Conservation (phyloP, 371 early-diverging fungal genomes). For the Syncephalastrum sp. region DNA sequence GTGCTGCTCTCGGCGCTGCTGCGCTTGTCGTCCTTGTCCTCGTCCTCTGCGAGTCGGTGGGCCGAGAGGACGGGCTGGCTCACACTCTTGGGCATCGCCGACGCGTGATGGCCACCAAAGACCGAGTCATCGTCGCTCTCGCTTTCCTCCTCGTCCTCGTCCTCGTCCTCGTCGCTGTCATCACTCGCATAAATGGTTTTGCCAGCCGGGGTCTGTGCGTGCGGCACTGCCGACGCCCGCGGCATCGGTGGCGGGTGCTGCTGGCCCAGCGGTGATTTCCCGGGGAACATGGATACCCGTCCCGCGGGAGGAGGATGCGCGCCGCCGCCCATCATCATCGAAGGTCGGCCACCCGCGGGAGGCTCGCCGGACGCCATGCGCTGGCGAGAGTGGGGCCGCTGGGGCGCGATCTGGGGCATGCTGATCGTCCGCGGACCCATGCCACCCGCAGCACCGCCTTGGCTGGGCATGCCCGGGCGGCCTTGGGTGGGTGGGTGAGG, state of each 20-base stretch:
- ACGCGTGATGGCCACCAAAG: neutral
- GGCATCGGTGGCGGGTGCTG: neutral
- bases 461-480: too few relatives aligned
- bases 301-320: too few relatives aligned
- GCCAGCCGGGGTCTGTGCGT: constrained; percentile 2
- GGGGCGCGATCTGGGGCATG: constrained; percentile 14
- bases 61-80: neutral
- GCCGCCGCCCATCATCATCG: neutral
- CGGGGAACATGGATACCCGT: too few relatives aligned
- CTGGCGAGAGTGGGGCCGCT: neutral
- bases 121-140: constrained; percentile 27
- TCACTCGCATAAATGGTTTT: constrained; percentile 19
- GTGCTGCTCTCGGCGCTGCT: too few relatives aligned
- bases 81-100: constrained; percentile 3
- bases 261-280: constrained; percentile 4
- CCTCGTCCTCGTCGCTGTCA: constrained; percentile 23
- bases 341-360: neutral
- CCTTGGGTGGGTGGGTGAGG: too few relatives aligned
- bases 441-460: neutral
- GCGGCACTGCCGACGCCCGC: neutral
- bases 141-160: constrained; percentile 28
- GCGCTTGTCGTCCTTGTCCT: too few relatives aligned
- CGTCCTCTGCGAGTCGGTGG: too few relatives aligned
- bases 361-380: neutral
- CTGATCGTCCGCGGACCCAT: constrained; percentile 13